Conservation (phyloP, 2,329 filamentous ascomycete genomes). For the Fusarium sp. region DNA sequence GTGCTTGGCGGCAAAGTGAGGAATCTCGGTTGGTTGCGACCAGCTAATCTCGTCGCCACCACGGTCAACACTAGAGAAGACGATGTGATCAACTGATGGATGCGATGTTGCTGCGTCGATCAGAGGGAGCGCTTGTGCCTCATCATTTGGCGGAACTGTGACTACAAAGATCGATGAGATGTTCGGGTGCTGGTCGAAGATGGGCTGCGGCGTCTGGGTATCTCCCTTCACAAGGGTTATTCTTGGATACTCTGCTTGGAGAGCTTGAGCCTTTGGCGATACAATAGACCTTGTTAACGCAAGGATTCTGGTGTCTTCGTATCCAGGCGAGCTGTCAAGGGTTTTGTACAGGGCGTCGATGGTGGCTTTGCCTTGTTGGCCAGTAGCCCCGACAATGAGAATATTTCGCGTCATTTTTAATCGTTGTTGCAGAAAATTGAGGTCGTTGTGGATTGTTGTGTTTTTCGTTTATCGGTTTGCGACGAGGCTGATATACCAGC, state of each 20-base stretch:
- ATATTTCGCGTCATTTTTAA: conserved; percentile 12
- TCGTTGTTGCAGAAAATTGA: accelerated
- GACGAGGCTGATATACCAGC: neutral
- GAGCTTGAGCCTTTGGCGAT: neutral
- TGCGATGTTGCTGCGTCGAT: conserved; percentile 35
- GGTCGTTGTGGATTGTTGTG: accelerated
- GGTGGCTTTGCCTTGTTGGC: conserved; percentile 32
- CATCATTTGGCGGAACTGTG: conserved; percentile 43
- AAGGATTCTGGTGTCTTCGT: neutral
- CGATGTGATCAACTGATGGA: conserved; percentile 25
- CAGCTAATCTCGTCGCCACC: conserved; percentile 21
- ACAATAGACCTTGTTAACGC: conserved; percentile 15
- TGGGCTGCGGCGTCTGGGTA: conserved; percentile 1
- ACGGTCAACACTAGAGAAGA: conserved; percentile 35
- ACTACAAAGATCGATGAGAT: conserved; percentile 43
- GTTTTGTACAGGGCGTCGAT: conserved; percentile 9
- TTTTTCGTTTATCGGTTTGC: neutral
- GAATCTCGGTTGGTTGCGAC: conserved; percentile 22
- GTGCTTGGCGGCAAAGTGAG: conserved; percentile 35
- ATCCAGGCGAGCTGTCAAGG: accelerated
- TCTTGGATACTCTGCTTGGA: neutral
- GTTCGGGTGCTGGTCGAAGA: conserved; percentile 34
- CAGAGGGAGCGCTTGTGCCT: conserved; percentile 38
- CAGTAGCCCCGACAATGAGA: conserved; percentile 25
- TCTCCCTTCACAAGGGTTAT: conserved; percentile 27